Evolutionary conservation across 2,329 filamentous ascomycete genomes (phyloP), one percentile per base, ranked within the genome.

Genomic region (Pseudogymnoascus sp.): DNA sequence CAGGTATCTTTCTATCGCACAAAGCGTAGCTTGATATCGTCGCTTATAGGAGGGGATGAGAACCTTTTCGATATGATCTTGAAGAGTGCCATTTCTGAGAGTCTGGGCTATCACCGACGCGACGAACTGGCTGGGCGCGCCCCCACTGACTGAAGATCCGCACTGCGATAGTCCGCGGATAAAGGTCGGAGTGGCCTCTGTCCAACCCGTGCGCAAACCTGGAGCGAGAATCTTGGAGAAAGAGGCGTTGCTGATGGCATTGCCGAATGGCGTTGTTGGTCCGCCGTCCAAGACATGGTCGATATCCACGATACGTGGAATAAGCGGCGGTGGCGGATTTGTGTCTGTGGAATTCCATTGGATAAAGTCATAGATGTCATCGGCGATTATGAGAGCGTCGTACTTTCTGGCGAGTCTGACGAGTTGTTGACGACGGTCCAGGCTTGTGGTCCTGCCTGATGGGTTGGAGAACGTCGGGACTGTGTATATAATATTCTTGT

Each of bases 281-380:
- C 82, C 81, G 0, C 83, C 84, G 21, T 87, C 85, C 7, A 93
- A 77, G 18, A 82, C 80, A 6, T 84, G 78, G 73, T 96, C 92
- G 62, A 96, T 78, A 71, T 96, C 92, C 16, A 90, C 85, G 1
- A 96, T 78, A 0, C 91, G 85, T 2, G 91, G 91, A 7, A 92
- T 60, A 21, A 70, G n/a, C 16, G 62, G 61, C 5, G 43, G 55
- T 2, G 65, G 40, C 3, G 38, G 16, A 2, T 60, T 49, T 25
- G 28, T 61, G 5, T 60, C 65, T 23, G 55, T 63, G 5, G 66
- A 23, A n/a, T 38, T 38, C 91, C 92, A 97, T 72, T 93, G 89
- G 4, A 97, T 80, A 67, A 93, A 88, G 73, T 97, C 93, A 72
- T 99, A 99, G 8, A 97, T 92, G 73, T 99, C 95, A 76, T 97